These are phyloP conservation scores for Zostera marina DNA, from an alignment of 116 monocot genomes.

Conservation along the genomic window DNA sequence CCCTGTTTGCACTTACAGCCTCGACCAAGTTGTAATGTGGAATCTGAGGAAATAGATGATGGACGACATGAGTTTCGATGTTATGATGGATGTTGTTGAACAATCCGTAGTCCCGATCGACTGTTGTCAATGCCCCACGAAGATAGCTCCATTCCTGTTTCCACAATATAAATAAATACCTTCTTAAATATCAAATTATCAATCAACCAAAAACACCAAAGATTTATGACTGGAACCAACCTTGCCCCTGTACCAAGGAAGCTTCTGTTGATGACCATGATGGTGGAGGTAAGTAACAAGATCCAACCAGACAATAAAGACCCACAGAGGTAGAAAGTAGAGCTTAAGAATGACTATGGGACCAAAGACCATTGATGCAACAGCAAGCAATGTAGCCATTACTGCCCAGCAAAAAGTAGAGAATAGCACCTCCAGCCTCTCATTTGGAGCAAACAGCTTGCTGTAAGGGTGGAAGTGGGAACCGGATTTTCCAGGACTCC, in stretches of 20 bases:
- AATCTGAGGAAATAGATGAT: slow-evolving; percentile 85
- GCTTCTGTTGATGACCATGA: slow-evolving; percentile 60
- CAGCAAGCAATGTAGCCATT: slow-evolving; percentile 19
- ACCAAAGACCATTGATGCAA: slow-evolving; percentile 7
- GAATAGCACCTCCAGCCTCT: slow-evolving; percentile 17
- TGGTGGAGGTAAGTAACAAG: slow-evolving; percentile 76
- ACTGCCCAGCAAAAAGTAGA: slow-evolving; percentile 31
- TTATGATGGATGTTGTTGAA: slow-evolving; percentile 83
- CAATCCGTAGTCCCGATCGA: slow-evolving; percentile 77
- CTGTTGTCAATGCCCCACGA: slow-evolving; percentile 60
- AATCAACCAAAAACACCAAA: not conserved
- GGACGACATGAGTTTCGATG: slow-evolving; percentile 80
- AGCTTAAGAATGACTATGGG: slow-evolving; percentile 19
- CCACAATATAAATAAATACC: not conserved
- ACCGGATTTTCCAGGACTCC: slow-evolving; percentile 40
- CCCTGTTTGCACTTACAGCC: slow-evolving; percentile 28
- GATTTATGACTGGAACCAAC: slow-evolving; percentile 8
- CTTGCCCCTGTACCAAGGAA: slow-evolving; percentile 73
- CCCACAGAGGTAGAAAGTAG: slow-evolving; percentile 27
- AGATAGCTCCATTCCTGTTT: slow-evolving; percentile 77
- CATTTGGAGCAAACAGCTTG: slow-evolving; percentile 27
- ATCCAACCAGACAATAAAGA: slow-evolving; percentile 73
- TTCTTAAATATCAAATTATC: not conserved
- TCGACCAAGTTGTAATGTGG: slow-evolving; percentile 77
- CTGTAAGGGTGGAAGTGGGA: slow-evolving; percentile 39